A percentile compares a stretch with the other conserved stretches of the same genome.
Evolutionary conservation across 129 eudicot genomes (phyloP).

Genomic region (Oenanthe sinensis): DNA sequence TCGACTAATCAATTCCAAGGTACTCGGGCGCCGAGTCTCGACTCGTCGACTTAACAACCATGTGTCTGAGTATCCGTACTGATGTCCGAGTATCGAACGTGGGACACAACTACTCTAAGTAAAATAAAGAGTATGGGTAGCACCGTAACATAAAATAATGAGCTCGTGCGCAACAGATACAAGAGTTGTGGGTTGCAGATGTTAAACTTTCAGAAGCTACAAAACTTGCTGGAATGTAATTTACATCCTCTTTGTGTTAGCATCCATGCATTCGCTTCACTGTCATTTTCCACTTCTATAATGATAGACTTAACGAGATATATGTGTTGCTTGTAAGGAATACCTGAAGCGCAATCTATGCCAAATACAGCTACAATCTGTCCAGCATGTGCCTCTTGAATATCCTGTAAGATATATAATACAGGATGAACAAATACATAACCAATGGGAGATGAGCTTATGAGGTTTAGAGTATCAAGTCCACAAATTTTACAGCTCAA

Average conservation of each 20-base stretch:
- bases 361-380: constrained; percentile 99
- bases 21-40: no score
- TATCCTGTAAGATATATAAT: constrained; percentile 47
- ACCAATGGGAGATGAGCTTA: neutral
- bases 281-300: neutral
- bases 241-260: neutral
- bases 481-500: constrained; percentile 1
- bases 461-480: neutral
- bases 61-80: neutral
- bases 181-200: neutral
- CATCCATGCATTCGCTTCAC: neutral
- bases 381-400: constrained; percentile 99
- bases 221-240: neutral
- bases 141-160: neutral
- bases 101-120: neutral
- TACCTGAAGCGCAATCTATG: constrained; percentile 96
- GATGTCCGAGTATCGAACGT: neutral
- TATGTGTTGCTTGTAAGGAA: constrained; percentile 3
- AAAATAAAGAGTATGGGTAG: neutral
- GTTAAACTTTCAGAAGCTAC: neutral
- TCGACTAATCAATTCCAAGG: no score
- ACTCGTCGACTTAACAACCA: no score
- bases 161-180: neutral
- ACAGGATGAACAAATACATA: neutral
- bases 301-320: neutral